Evolutionary conservation across 2,329 filamentous ascomycete genomes (phyloP).

Genomic region (Nannizziopsis arthrosporioides): DNA sequence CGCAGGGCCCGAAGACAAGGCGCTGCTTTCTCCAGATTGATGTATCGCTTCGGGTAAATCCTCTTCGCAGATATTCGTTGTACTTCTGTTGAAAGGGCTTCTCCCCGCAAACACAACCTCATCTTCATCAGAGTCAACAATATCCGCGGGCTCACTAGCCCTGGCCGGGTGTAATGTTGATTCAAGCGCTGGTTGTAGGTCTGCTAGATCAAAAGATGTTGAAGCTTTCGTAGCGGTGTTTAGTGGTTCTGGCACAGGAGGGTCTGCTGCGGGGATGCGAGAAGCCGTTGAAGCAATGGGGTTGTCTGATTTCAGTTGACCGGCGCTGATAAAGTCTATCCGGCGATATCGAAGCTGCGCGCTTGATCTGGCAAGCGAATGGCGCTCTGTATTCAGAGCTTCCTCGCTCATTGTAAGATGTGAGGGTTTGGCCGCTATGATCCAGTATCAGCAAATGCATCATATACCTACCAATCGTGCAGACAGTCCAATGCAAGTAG

Average conservation of each 20-base stretch:
- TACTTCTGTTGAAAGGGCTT: conserved; percentile 8
- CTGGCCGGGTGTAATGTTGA: not conserved
- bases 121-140: conserved; percentile 58
- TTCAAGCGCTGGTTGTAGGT: not conserved
- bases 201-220: not conserved
- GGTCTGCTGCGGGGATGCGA: not conserved
- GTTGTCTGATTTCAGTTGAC: conserved; percentile 34
- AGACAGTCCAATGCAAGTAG: too few relatives aligned
- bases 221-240: not conserved
- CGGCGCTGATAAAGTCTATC: conserved; percentile 52
- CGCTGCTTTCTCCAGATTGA: not conserved
- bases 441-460: too few relatives aligned
- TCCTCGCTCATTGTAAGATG: conserved; percentile 44
- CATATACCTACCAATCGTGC: too few relatives aligned
- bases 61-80: not conserved
- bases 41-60: not conserved
- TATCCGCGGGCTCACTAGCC: conserved; percentile 24
- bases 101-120: conserved; percentile 32
- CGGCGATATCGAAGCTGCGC: conserved; percentile 44
- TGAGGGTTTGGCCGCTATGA: too few relatives aligned
- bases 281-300: conserved; percentile 7
- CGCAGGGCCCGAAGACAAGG: not conserved
- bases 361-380: conserved; percentile 38
- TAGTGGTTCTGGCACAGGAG: not conserved
- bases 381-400: conserved; percentile 45